phyloP scores from a whole-genome alignment of 2,329 filamentous ascomycete species.

The Curvularia sp. region DNA sequence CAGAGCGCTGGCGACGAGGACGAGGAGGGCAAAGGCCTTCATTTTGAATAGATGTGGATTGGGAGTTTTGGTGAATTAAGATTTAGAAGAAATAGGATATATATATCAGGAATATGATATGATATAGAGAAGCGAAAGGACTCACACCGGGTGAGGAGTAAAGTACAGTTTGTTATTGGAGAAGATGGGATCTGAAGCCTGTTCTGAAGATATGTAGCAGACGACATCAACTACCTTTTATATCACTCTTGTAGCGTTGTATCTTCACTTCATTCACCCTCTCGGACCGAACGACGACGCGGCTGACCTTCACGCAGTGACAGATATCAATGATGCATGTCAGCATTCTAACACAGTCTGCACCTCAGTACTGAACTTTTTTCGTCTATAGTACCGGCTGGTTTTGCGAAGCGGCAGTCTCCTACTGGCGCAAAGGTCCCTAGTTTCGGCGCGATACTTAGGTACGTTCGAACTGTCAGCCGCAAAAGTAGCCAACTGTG shows the following conservation, averaged over 20 bases:
- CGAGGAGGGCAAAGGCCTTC: conserved; percentile 16
- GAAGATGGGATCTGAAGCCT: neutral
- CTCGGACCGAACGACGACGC: neutral
- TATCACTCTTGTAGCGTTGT: neutral
- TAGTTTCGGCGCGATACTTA: neutral
- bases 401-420: neutral
- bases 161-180: neutral
- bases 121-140: neutral
- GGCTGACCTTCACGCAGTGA: neutral
- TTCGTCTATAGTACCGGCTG: neutral
- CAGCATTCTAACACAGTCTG: conserved; percentile 13
- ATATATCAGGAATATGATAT: neutral
- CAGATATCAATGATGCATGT: neutral
- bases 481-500: neutral
- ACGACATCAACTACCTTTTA: neutral
- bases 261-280: neutral
- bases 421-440: neutral
- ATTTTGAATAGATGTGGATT: conserved; percentile 3
- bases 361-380: neutral
- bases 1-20: conserved; percentile 3
- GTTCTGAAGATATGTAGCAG: neutral
- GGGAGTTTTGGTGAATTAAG: neutral
- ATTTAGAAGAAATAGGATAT: neutral
- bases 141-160: neutral
- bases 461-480: neutral